Evolutionary conservation across 176 grass and related monocot genomes (phyloP).

Genomic region (bread wheat (Triticum aestivum)): DNA sequence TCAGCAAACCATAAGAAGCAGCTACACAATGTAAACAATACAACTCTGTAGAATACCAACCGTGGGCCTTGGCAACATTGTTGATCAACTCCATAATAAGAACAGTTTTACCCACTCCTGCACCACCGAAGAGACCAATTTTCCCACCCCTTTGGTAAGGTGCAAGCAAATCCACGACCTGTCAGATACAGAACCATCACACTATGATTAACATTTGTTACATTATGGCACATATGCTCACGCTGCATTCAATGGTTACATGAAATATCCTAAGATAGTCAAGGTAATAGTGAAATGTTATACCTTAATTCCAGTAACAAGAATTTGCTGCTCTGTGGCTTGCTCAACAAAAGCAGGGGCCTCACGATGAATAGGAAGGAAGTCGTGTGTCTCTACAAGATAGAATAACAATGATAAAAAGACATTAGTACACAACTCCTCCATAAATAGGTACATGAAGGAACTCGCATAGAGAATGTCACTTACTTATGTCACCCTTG

Average conservation of each 20-base stretch:
- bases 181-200: constrained; percentile 15
- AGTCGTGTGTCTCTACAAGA: constrained; percentile 61
- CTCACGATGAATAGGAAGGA: constrained; percentile 90
- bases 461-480: not conserved
- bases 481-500: constrained; percentile 86
- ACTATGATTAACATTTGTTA: not conserved
- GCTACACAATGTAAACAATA: not conserved
- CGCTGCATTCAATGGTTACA: not conserved
- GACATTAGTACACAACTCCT: not conserved
- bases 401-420: constrained; percentile 12
- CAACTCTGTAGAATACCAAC: constrained; percentile 36
- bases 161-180: constrained; percentile 95
- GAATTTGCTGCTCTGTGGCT: constrained; percentile 91
- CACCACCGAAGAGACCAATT: constrained; percentile 96
- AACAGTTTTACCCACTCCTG: constrained; percentile 96
- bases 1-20: not conserved
- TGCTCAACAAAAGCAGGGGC: constrained; percentile 93
- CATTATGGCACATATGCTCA: not conserved
- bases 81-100: constrained; percentile 99
- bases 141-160: constrained; percentile 96
- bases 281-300: not conserved
- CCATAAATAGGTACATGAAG: not conserved
- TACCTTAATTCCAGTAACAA: constrained; percentile 98
- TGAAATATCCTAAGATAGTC: not conserved
- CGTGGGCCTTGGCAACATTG: constrained; percentile 96